A percentile compares a stretch with the other conserved stretches of the same genome.
These are phyloP conservation scores for Fraxinus anomala DNA, from an alignment of 257 asterid species.

Conservation along the genomic window DNA sequence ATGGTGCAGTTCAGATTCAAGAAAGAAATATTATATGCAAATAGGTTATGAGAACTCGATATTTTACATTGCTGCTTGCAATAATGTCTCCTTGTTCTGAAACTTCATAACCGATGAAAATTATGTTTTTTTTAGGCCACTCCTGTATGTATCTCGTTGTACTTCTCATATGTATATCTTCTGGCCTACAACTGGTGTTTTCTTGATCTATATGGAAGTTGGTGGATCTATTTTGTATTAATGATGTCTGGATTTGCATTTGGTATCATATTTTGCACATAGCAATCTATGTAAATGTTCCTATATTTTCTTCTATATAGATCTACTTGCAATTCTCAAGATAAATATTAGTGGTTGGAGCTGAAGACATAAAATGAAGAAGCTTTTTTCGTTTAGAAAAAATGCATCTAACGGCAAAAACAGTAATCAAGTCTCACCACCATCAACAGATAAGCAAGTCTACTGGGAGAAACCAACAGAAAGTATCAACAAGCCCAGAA, in stretches of 20 bases:
- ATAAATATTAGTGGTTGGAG: conserved; percentile 32
- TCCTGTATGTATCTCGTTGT: conserved; percentile 24
- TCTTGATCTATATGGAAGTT: conserved; percentile 2
- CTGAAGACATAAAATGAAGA: conserved; percentile 58
- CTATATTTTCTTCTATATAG: conserved; percentile 5
- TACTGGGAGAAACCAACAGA: conserved; percentile 57
- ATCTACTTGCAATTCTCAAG: conserved; percentile 28
- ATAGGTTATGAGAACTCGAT: conserved; percentile 16
- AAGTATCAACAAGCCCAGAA: conserved; percentile 41
- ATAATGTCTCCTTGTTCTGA: neutral
- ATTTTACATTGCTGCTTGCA: conserved; percentile 19
- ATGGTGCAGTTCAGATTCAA: conserved; percentile 2
- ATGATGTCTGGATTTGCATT: neutral
- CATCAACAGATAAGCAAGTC: conserved; percentile 66
- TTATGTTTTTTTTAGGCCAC: conserved; percentile 11
- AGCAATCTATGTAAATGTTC: conserved; percentile 27
- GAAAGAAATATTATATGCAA: conserved; percentile 13
- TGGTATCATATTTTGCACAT: conserved; percentile 13
- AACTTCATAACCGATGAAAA: conserved; percentile 19
- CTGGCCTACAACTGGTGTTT: neutral
- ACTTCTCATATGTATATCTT: neutral
- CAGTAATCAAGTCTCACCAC: conserved; percentile 51
- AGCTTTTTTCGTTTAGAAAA: conserved; percentile 81
- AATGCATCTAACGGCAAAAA: conserved; percentile 43
- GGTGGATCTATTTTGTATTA: conserved; percentile 15